Evolutionary conservation across 106 monocot species (phyloP).

Genomic region (Platanthera zijinensis): DNA sequence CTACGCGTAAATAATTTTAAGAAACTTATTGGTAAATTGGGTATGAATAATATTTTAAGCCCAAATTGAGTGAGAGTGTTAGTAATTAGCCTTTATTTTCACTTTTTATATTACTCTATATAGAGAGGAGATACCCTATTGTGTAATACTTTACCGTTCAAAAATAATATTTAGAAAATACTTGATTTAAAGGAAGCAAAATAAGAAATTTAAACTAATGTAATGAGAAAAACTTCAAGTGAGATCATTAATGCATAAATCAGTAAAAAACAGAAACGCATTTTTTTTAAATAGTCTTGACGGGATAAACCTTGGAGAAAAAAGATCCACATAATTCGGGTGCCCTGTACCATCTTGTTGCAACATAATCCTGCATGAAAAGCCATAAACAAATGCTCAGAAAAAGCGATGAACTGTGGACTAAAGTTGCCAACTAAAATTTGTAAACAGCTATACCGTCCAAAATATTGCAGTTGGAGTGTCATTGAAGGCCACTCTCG

Average conservation of each 20-base stretch:
- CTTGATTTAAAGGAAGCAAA: neutral
- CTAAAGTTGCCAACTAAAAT: neutral
- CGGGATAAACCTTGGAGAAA: constrained; percentile 68
- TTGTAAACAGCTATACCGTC: constrained; percentile 38
- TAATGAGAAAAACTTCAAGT: neutral
- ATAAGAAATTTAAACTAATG: neutral
- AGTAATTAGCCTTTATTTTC: too few species aligned
- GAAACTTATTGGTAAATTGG: too few species aligned
- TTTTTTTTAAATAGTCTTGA: neutral
- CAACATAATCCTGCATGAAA: constrained; percentile 73
- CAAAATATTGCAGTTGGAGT: constrained; percentile 92
- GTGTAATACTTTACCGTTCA: neutral
- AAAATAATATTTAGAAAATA: neutral
- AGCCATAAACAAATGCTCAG: neutral
- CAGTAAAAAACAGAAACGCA: neutral
- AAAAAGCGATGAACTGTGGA: neutral
- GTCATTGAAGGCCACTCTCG: constrained; percentile 79
- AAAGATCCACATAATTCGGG: constrained; percentile 87
- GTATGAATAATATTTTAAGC: too few species aligned
- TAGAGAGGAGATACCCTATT: too few species aligned
- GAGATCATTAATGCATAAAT: neutral
- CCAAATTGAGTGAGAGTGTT: too few species aligned
- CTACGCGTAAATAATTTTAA: too few species aligned
- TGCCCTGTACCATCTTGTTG: constrained; percentile 88
- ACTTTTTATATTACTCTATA: too few species aligned